A percentile compares a stretch with the other conserved stretches of the same genome.
These are phyloP conservation scores for Cryphonectria nitschkei DNA, from an alignment of 2,329 filamentous ascomycete genomes.

Conservation along the genomic window DNA sequence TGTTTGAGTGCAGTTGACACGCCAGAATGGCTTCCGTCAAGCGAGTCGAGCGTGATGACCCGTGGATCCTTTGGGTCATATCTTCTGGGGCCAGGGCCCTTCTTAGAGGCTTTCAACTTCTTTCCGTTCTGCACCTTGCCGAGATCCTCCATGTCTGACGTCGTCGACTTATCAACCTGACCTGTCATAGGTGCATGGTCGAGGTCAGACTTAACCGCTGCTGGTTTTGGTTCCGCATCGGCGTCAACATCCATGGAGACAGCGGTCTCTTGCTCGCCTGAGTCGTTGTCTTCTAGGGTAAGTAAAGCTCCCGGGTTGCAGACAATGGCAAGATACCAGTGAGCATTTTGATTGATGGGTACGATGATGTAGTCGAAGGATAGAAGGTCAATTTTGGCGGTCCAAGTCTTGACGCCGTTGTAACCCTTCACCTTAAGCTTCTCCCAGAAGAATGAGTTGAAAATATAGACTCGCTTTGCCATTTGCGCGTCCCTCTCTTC, in stretches of 20 bases:
- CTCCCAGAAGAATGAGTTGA: conserved; percentile 91
- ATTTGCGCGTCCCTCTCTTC: conserved; percentile 58
- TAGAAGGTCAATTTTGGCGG: conserved; percentile 81
- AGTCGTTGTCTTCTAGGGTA: conserved; percentile 24
- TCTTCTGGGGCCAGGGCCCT: conserved; percentile 41
- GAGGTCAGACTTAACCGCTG: conserved; percentile 19
- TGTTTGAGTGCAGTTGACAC: conserved; percentile 72
- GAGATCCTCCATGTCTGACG: background rate
- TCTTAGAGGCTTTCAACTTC: conserved; percentile 35
- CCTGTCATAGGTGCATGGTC: conserved; percentile 17
- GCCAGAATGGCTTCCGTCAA: conserved; percentile 65
- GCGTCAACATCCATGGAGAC: background rate
- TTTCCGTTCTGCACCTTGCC: conserved; percentile 16
- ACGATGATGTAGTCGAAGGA: conserved; percentile 87
- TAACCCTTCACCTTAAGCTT: conserved; percentile 84
- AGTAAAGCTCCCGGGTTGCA: conserved; percentile 78
- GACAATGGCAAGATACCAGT: conserved; percentile 96
- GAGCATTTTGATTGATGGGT: conserved; percentile 82
- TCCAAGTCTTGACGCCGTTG: conserved; percentile 85
- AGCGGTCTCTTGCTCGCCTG: conserved; percentile 3
- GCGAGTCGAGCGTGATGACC: conserved; percentile 87
- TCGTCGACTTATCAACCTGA: conserved; percentile 8
- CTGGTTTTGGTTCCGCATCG: conserved; percentile 22
- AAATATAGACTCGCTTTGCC: conserved; percentile 75
- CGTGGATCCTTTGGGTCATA: conserved; percentile 60